Base-by-base conservation (phyloP, 345 rosid species). In the Eucalyptus pauciflora region DNA sequence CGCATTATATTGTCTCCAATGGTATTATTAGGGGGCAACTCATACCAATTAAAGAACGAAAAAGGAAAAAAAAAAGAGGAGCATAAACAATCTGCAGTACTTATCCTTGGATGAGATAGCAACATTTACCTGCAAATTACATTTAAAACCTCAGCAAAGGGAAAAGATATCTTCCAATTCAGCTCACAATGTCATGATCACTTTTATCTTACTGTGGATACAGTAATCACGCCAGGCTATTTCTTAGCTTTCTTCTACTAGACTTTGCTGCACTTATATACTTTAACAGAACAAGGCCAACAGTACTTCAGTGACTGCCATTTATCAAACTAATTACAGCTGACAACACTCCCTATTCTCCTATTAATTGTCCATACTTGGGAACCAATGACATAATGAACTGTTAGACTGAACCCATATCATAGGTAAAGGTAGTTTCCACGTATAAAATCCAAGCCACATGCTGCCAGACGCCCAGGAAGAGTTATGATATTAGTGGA, bases 51-150 rank as follows among this genome's bases (percentile, higher is more conserved):
- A 76, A 76, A 11, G 48, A 37, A 37, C 3, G 24, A 76, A 76
- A 37, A 10, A 37, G 2, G 1, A 37, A 12, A 16, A 33, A 9
- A 60, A 60, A 37, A 37, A 10, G 37, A 5, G 13, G 8, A 76
- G 5, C 85, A 60, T 50, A 33, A 67, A 64, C 15, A 45, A 64
- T 8, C 3, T 93, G 92, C 97, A 94, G 93, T 97, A 95, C 91
- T 90, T 94, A 92, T 94, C 96, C 91, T 93, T 95, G 33, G 96
- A 87, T 31, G 99, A 96, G 89, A 97, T 94, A 43, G 95, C 86
- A 60, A 97, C 97, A 92, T 94, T 95, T 81, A 97, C 96, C 99
- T 98, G 94, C 90, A 90, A 69, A 76, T 76, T 41, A 41, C 14
- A 41, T 41, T 76, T 41, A 76, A 64, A 76, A 76, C 27, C 25